Percentiles rank a stretch among this genome's conserved stretches.
phyloP scores from a whole-genome alignment of 2,329 filamentous ascomycete species.

The Cladosporium sp. region DNA sequence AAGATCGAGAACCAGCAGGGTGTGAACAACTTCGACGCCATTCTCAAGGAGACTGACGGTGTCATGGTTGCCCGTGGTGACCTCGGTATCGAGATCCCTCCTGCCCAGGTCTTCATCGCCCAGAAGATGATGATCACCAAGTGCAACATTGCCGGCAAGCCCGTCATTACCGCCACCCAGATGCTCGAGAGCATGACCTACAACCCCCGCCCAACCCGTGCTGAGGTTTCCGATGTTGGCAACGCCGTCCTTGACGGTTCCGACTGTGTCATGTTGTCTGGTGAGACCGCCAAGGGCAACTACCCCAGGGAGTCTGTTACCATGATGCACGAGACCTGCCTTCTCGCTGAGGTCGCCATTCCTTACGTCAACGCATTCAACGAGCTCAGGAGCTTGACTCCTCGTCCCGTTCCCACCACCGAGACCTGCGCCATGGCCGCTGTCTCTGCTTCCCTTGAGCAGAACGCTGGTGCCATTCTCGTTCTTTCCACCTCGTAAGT shows the following conservation, averaged over 20 bases:
- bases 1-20: slow-evolving; percentile 99
- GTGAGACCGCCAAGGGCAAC: slow-evolving; percentile 96
- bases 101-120: slow-evolving; percentile 96
- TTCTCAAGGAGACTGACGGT: slow-evolving; percentile 92
- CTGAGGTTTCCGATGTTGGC: slow-evolving; percentile 97
- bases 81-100: slow-evolving; percentile 96
- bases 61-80: slow-evolving; percentile 99
- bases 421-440: slow-evolving; percentile 98
- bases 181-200: slow-evolving; percentile 99
- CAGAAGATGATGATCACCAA: slow-evolving; percentile 99
- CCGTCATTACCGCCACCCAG: slow-evolving; percentile 97
- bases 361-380: slow-evolving; percentile 97
- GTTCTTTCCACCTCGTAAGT: slow-evolving; percentile 84
- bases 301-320: slow-evolving; percentile 90
- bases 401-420: slow-evolving; percentile 80
- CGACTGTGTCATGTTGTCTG: slow-evolving; percentile 99
- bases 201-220: slow-evolving; percentile 96
- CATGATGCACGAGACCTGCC: slow-evolving; percentile 98
- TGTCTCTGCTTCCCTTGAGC: slow-evolving; percentile 90
- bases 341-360: slow-evolving; percentile 95
- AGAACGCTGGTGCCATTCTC: slow-evolving; percentile 94
- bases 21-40: slow-evolving; percentile 99
- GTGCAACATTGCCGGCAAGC: slow-evolving; percentile 99
- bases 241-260: slow-evolving; percentile 97
- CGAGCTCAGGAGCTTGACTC: slow-evolving; percentile 82